Evolutionary conservation across 177 flowering plant genomes (phyloP).

Genomic region (Vitis hybrid): DNA sequence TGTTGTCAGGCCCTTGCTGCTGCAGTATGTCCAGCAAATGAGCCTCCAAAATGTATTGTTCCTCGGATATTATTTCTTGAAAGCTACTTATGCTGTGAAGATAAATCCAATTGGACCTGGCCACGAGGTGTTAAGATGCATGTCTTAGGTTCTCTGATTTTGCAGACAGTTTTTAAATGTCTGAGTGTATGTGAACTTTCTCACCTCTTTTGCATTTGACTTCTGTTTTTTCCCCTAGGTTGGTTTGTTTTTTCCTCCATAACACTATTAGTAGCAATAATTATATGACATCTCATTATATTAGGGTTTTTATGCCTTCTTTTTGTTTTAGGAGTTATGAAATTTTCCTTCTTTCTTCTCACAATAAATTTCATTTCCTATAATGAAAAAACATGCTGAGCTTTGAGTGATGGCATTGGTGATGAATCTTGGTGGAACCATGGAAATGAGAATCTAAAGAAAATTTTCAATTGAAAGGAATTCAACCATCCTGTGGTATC

Average conservation of each 20-base stretch:
- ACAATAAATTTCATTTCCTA: background rate
- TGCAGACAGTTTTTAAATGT: constrained; percentile 69
- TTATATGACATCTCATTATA: background rate
- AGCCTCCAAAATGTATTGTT: constrained; percentile 57
- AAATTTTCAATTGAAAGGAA: background rate
- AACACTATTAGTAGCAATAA: background rate
- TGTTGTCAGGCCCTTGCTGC: constrained; percentile 74
- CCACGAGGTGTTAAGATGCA: constrained; percentile 60
- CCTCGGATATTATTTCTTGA: constrained; percentile 81
- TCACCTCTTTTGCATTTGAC: background rate
- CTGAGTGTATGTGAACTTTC: constrained; percentile 52
- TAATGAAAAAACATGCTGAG: background rate
- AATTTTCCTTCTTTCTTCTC: background rate
- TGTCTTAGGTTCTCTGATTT: constrained; percentile 78
- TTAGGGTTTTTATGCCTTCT: background rate
- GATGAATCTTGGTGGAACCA: background rate
- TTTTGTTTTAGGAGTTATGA: background rate
- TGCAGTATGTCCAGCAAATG: constrained; percentile 56
- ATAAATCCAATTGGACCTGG: constrained; percentile 76
- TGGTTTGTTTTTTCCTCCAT: background rate
- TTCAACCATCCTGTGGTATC: background rate
- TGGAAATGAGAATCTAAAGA: background rate
- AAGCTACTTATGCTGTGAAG: constrained; percentile 51
- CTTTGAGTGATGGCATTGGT: background rate
- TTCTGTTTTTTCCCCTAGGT: background rate